phyloP scores from a whole-genome alignment of 495 filamentous ascomycete species.

The Penicillium macrosclerotiorum region DNA sequence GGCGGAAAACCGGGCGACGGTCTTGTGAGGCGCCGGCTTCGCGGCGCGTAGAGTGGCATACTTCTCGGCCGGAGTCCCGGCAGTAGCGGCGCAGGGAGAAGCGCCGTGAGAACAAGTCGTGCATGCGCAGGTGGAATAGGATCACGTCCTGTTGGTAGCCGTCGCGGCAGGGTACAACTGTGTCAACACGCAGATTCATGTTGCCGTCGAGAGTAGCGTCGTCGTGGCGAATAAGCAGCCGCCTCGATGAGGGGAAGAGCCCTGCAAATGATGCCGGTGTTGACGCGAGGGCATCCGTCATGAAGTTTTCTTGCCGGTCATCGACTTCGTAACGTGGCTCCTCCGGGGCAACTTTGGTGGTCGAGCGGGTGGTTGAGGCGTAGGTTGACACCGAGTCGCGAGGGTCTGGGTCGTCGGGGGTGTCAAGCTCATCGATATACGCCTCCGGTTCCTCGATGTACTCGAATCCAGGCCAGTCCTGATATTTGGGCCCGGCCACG shows the following conservation, averaged over 20 bases:
- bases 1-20: slow-evolving; percentile 55
- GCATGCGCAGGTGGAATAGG: slow-evolving; percentile 94
- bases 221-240: slow-evolving; percentile 84
- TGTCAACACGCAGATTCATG: slow-evolving; percentile 94
- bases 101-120: slow-evolving; percentile 80
- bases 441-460: slow-evolving; percentile 37
- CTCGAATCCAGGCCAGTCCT: slow-evolving; percentile 3
- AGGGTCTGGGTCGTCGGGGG: slow-evolving; percentile 32
- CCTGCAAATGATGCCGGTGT: slow-evolving; percentile 81
- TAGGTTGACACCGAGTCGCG: slow-evolving; percentile 76
- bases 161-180: slow-evolving; percentile 57
- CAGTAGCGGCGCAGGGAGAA: slow-evolving; percentile 92
- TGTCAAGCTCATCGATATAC: slow-evolving; percentile 39
- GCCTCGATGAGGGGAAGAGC: slow-evolving; percentile 80
- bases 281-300: slow-evolving; percentile 65
- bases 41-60: slow-evolving; percentile 81
- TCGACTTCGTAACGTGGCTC: slow-evolving; percentile 59
- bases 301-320: slow-evolving; percentile 59
- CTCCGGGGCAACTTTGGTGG: slow-evolving; percentile 54
- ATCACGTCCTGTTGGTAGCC: slow-evolving; percentile 65
- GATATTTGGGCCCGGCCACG: slow-evolving; percentile 29
- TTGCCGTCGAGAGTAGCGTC: slow-evolving; percentile 90
- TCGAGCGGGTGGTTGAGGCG: slow-evolving; percentile 67
- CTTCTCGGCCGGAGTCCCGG: slow-evolving; percentile 87
- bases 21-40: slow-evolving; percentile 52